A percentile compares a stretch with the other conserved stretches of the same genome.
phyloP scores from a whole-genome alignment of 768 basidiomycete genomes.

The Boletus sp. region DNA sequence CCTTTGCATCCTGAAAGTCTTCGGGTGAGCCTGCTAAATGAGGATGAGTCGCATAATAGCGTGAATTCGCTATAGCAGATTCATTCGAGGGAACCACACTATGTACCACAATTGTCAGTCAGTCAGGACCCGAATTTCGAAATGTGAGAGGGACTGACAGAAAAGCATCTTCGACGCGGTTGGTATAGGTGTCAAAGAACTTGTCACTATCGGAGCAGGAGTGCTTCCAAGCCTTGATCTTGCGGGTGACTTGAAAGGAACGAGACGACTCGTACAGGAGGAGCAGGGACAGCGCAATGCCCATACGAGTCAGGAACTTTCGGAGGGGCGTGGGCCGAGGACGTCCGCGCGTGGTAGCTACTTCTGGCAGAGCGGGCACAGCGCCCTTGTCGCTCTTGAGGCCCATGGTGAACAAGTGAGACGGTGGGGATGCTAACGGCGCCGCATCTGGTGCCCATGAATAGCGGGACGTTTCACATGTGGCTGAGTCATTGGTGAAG shows the following conservation, averaged over 20 bases:
- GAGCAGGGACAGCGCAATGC: constrained; percentile 3
- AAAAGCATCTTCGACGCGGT: constrained; percentile 30
- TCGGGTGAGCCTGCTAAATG: constrained; percentile 67
- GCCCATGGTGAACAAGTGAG: constrained; percentile 11
- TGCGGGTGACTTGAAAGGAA: not conserved
- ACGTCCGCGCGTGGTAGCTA: not conserved
- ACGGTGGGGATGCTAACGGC: not conserved
- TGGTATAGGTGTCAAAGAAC: constrained; percentile 13
- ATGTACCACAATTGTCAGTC: not conserved
- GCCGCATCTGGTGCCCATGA: too few species aligned
- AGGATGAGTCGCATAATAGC: constrained; percentile 60
- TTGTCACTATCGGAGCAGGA: constrained; percentile 1
- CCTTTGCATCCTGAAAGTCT: constrained; percentile 62
- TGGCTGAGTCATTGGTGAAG: too few species aligned
- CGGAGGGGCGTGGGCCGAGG: not conserved
- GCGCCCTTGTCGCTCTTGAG: constrained; percentile 11
- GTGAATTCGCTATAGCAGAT: constrained; percentile 57
- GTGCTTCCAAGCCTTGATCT: constrained; percentile 7
- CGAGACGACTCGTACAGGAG: constrained; percentile 9
- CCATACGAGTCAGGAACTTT: constrained; percentile 3
- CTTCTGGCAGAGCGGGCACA: constrained; percentile 7
- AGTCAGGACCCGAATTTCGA: not conserved
- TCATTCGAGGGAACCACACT: constrained; percentile 56
- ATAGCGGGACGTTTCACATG: too few species aligned
- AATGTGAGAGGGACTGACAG: constrained; percentile 28